Evolutionary conservation across 768 basidiomycete species (phyloP), one percentile per base, ranked within the genome.

Genomic region (Pulveroboletus sp.): DNA sequence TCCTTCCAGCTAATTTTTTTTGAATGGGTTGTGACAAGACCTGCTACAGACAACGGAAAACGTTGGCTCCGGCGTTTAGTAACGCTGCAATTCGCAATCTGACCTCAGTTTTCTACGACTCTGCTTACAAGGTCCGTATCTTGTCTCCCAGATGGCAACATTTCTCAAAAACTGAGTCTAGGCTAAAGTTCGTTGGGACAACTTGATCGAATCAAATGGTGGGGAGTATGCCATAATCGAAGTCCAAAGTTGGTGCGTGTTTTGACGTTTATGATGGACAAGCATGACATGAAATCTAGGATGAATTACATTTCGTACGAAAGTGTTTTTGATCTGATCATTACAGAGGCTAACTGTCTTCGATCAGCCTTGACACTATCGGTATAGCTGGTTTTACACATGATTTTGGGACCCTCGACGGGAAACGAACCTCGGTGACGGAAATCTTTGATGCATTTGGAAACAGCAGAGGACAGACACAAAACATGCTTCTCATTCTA

Each of bases 381-480:
- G 74, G 76, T 10, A 69, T 74, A 39, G 73, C 72, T 4, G 70
- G 75, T 0, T 75, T 77, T 56, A 69, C 73, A 6, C 72, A 75
- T 56, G 59, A 29, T 29, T 29, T 29, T 9, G 27, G 27, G 27
- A 29, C 73, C 0, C 63, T 78, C 16, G 65, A 69, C 2, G 74
- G 75, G 13, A 65, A 71, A 47, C 33, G 19, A 4, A 42, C 61
- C 7, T 38, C 60, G 1, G 66, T 71, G 9, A 56, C 59, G 3
- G 53, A 53, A 6, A 46, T 57, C 0, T 63, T 72, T 40, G 65
- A 69, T 5, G 34, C 58, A 8, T 43, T 71, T 19, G 43, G 37
- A 11, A 29, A 45, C 20, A 52, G 59, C 20, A 42, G 50, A 14
- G 53, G 47, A 45, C 45, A 54, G 2, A 17, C 40, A 21, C 7